Base-by-base conservation (phyloP, 768 basidiomycete species). In the Boletus bicolor region DNA sequence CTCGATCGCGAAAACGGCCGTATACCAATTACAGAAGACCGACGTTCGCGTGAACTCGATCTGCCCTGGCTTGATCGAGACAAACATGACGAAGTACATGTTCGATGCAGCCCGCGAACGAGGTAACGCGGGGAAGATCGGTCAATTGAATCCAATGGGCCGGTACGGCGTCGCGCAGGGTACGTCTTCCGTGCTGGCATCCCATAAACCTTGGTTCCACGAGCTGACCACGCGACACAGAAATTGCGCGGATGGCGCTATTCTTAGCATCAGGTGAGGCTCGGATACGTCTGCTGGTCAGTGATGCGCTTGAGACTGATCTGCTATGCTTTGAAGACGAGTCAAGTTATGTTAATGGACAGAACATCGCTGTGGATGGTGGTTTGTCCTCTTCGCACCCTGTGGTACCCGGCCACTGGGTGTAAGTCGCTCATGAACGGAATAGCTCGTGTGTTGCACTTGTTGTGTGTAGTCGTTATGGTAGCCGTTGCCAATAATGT, bases 31-130 rank as follows among this genome's bases (percentile, higher is more conserved):
- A 24, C 80, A 86, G 60, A 87, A 80, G 67, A 86, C 84, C 1
- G 88, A 93, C 71, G 81, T 98, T 60, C 89, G 95, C 43, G 87
- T 97, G 59, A 96, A 93, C 71, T 78, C 86, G 43, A 84, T 97
- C 62, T 95, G 93, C 66, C 95, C 95, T 6, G 94, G 93, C 14
- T 73, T 97, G 54, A 93, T 97, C 65, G 90, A 96, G 75, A 98
- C 94, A 9, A 89, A 86, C 48, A 97, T 98, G 92, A 95, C 95
- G 3, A 75, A 72, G 47, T 66, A 61, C n/a, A 79, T 86, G 34
- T 98, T 98, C 64, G 83, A 89, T 28, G 79, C 79, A 47, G 94
- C 94, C 30, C 83, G 88, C 24, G 70, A 82, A 55, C 81, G 85
- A 26, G 94, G 94, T 9, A 88, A 77, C n/a, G 79, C 73, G 19